phyloP scores from a whole-genome alignment of 2,329 filamentous ascomycete genomes.

The Phyllachora maydis region DNA sequence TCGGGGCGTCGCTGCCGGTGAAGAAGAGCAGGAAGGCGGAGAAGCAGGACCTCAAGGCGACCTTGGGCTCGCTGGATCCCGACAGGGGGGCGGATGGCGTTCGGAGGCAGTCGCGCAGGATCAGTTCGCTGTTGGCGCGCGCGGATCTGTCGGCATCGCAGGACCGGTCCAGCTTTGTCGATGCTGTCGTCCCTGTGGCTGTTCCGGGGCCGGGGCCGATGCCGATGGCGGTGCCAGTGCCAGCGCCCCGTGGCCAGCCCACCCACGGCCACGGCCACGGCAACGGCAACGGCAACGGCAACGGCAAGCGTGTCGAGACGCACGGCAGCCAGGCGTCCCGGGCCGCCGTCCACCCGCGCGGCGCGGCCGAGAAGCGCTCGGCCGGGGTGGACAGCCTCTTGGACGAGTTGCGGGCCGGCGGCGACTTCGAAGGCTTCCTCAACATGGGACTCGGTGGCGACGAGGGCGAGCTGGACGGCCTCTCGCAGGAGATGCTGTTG shows the following conservation, averaged over 20 bases:
- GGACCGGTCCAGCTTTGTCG: conserved; percentile 61
- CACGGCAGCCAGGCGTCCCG: conserved; percentile 47
- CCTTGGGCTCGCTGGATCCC: conserved; percentile 45
- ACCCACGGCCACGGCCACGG: conserved; percentile 16
- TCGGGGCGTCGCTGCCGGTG: conserved; percentile 36
- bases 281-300: too few species aligned
- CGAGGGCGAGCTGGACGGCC: conserved; percentile 49
- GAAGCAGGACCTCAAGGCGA: conserved; percentile 34
- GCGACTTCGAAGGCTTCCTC: conserved; percentile 46
- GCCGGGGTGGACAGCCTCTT: conserved; percentile 48
- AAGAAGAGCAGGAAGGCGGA: conserved; percentile 33
- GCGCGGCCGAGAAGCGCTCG: conserved; percentile 25
- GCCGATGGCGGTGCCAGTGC: too few species aligned
- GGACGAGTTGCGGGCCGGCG: conserved; percentile 42
- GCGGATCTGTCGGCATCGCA: conserved; percentile 74
- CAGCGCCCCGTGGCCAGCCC: too few species aligned
- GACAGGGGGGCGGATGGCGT: conserved; percentile 34
- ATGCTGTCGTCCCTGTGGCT: too few species aligned
- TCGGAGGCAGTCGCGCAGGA: conserved; percentile 47
- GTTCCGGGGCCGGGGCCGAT: too few species aligned
- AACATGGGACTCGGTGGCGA: conserved; percentile 56
- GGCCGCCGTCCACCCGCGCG: conserved; percentile 27
- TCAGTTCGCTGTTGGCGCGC: conserved; percentile 79
- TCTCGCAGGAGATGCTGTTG: conserved; percentile 53
- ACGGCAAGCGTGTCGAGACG: conserved; percentile 51